phyloP scores from a whole-genome alignment of 2,329 filamentous ascomycete species.

The Fusarium albidum region DNA sequence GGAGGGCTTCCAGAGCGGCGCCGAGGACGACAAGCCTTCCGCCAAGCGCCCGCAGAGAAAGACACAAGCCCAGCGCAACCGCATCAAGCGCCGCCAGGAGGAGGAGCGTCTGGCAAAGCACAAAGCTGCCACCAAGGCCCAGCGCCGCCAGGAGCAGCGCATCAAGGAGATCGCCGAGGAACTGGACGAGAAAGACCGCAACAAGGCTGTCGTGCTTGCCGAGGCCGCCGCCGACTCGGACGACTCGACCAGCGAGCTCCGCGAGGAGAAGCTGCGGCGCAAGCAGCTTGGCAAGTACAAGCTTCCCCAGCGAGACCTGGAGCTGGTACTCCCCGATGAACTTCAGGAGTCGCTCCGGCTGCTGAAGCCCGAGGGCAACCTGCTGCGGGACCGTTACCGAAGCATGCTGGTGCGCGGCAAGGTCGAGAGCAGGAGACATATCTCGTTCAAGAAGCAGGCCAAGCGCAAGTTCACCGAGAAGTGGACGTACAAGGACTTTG shows the following conservation, averaged over 20 bases:
- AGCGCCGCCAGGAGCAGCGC: constrained; percentile 74
- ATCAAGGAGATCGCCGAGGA: constrained; percentile 76
- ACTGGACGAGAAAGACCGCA: constrained; percentile 64
- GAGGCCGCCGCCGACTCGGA: constrained; percentile 48
- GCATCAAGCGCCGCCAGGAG: constrained; percentile 86
- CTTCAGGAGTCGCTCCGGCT: constrained; percentile 81
- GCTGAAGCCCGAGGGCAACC: constrained; percentile 93
- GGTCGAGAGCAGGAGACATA: constrained; percentile 81
- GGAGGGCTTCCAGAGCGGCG: constrained; percentile 88
- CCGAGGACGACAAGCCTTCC: constrained; percentile 68
- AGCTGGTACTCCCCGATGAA: constrained; percentile 85
- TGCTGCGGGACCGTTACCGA: constrained; percentile 90
- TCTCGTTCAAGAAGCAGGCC: constrained; percentile 83
- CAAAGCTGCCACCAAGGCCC: constrained; percentile 77
- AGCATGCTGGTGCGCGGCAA: constrained; percentile 89
- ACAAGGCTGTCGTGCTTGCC: constrained; percentile 52
- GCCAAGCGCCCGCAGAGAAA: constrained; percentile 82
- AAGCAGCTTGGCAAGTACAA: constrained; percentile 77
- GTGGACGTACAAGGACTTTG: constrained; percentile 96
- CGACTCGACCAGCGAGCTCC: constrained; percentile 63
- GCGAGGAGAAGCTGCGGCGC: constrained; percentile 72
- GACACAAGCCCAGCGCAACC: constrained; percentile 86
- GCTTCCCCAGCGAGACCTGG: constrained; percentile 80
- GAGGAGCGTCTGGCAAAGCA: constrained; percentile 80
- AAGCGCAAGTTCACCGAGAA: constrained; percentile 89